Conservation (phyloP, 2,329 filamentous ascomycete genomes). For the Botrytis sinoallii region DNA sequence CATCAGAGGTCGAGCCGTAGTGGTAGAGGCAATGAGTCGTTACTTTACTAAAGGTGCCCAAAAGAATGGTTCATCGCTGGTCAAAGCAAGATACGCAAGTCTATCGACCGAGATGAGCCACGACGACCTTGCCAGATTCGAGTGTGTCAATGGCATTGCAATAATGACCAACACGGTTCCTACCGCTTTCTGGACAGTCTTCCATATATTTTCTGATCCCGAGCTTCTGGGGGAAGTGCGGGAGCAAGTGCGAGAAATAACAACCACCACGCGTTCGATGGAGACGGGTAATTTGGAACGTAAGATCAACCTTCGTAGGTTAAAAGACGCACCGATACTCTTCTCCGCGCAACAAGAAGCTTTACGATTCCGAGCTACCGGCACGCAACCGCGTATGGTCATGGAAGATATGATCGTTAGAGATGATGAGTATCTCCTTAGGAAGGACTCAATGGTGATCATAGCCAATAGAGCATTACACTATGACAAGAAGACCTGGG, state of each 20-base stretch:
- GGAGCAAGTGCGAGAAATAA: neutral
- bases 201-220: constrained; percentile 8
- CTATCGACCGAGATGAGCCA: neutral
- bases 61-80: constrained; percentile 2
- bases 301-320: neutral
- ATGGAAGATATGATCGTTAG: constrained; percentile 7
- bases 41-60: neutral
- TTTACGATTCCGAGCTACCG: neutral
- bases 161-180: constrained; percentile 12
- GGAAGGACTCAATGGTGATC: constrained; percentile 2
- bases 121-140: neutral
- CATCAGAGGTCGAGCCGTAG: neutral
- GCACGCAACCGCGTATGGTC: neutral
- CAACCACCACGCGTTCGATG: neutral
- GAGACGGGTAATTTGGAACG: neutral
- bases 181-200: constrained; percentile 8
- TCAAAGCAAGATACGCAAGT: neutral
- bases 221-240: neutral
- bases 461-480: neutral
- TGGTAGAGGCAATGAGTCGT: neutral
- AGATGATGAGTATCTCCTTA: constrained; percentile 6
- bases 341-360: constrained; percentile 8
- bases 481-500: neutral
- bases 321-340: constrained; percentile 3
- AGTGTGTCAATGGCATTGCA: constrained; percentile 9